Conservation (phyloP, 129 eudicot genomes). For the Flaveria sonorensis region DNA sequence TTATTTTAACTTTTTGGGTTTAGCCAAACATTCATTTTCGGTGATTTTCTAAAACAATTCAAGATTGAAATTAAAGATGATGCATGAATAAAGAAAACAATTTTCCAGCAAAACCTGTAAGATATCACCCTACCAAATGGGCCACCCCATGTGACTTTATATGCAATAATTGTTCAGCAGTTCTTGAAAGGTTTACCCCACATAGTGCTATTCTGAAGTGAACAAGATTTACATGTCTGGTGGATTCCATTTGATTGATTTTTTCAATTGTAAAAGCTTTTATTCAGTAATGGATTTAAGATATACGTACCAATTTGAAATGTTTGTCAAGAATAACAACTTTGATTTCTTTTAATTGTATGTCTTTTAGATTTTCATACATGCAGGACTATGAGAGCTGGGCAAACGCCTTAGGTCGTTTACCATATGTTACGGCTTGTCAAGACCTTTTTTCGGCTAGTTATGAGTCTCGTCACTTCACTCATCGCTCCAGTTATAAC, state of each 20-base stretch:
- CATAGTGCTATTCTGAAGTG: no score
- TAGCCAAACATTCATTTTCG: no score
- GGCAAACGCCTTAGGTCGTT: no score
- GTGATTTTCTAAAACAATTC: no score
- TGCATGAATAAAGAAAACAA: neutral
- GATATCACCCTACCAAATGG: neutral
- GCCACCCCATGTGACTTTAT: neutral
- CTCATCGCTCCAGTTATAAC: no score
- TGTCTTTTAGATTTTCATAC: no score
- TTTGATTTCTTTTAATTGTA: no score
- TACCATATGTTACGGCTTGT: no score
- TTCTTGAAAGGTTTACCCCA: neutral
- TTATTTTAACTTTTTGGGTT: no score
- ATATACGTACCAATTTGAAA: neutral
- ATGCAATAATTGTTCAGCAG: neutral
- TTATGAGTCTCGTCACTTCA: no score
- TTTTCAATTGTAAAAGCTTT: neutral
- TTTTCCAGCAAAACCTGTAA: neutral
- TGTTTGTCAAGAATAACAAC: neutral
- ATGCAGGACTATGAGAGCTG: no score
- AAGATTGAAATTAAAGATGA: neutral
- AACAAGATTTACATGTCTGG: neutral
- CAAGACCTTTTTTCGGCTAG: no score
- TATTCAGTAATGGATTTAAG: neutral
- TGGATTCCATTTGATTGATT: neutral